phyloP scores from a whole-genome alignment of 2,329 filamentous ascomycete species.

The Calonectria pteridis region DNA sequence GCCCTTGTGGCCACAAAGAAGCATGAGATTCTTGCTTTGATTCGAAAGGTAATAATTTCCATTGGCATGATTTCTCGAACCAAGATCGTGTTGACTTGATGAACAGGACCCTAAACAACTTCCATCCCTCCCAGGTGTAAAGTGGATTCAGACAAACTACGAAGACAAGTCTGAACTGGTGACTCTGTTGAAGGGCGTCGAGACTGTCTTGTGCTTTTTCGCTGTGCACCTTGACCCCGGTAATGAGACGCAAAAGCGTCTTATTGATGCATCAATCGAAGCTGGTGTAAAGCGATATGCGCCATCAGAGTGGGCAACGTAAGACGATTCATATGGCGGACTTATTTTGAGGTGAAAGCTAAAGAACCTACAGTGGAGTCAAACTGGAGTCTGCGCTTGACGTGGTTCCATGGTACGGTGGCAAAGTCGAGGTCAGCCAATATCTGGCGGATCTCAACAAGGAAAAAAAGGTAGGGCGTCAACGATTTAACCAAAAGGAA shows the following conservation, averaged over 20 bases:
- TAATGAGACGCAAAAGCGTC: constrained; percentile 60
- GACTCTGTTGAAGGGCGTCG: constrained; percentile 55
- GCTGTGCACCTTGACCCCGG: constrained; percentile 49
- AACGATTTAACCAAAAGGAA: neutral
- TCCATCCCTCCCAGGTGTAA: constrained; percentile 44
- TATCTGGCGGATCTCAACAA: constrained; percentile 66
- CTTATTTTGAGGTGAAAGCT: neutral
- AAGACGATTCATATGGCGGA: neutral
- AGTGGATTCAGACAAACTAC: constrained; percentile 60
- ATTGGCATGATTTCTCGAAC: neutral
- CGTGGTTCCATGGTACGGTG: constrained; percentile 61
- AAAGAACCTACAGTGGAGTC: constrained; percentile 1
- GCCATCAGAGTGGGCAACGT: constrained; percentile 67
- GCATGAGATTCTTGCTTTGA: constrained; percentile 34
- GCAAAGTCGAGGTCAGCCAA: constrained; percentile 61
- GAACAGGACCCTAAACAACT: constrained; percentile 22
- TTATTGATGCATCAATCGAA: constrained; percentile 70
- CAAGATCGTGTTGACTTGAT: neutral
- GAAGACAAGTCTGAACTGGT: constrained; percentile 52
- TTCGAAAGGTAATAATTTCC: constrained; percentile 22
- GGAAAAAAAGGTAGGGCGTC: constrained; percentile 50
- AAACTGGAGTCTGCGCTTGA: constrained; percentile 36
- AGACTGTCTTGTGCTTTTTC: constrained; percentile 65
- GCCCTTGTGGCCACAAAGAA: constrained; percentile 26
- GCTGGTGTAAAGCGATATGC: constrained; percentile 73